phyloP scores from a whole-genome alignment of 1,284 basidiomycete genomes.

The Schizopora paradoxa region DNA sequence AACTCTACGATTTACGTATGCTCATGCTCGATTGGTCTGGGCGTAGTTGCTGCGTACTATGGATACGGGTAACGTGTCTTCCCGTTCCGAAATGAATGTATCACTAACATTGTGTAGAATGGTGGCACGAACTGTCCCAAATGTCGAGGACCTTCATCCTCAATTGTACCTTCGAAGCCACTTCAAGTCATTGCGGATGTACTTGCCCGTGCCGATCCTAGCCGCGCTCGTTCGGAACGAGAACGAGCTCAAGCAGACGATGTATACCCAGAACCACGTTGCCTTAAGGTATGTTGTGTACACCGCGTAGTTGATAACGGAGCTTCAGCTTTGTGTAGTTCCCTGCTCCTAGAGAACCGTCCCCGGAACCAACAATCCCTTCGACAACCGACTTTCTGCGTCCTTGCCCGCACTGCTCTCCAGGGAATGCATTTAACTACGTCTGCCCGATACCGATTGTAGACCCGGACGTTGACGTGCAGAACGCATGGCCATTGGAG shows the following conservation, averaged over 20 bases:
- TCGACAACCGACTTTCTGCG: constrained; percentile 55
- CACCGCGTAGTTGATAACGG: not conserved
- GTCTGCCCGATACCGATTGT: constrained; percentile 66
- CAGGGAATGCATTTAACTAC: constrained; percentile 66
- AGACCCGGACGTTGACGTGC: constrained; percentile 58
- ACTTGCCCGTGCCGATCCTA: constrained; percentile 58
- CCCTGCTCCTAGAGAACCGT: constrained; percentile 63
- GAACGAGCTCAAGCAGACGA: constrained; percentile 75
- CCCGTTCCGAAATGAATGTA: not conserved
- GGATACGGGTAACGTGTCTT: constrained; percentile 62
- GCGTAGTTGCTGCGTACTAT: constrained; percentile 64
- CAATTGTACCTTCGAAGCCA: constrained; percentile 61
- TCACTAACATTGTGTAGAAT: constrained; percentile 42
- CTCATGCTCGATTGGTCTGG: constrained; percentile 8
- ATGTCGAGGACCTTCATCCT: constrained; percentile 60
- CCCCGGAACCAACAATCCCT: constrained; percentile 67
- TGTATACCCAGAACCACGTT: constrained; percentile 55
- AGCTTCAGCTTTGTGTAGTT: constrained; percentile 40
- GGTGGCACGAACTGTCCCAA: constrained; percentile 75
- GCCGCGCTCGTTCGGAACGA: constrained; percentile 53
- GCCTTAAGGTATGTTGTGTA: constrained; percentile 56
- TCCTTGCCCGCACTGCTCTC: constrained; percentile 68
- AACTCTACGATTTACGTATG: constrained; percentile 12
- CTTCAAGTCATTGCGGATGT: constrained; percentile 66
- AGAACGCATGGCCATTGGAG: constrained; percentile 66